These are phyloP conservation scores for Phytopythium aichiense DNA, from an alignment of 352 stramenopile genomes.

Conservation along the genomic window DNA sequence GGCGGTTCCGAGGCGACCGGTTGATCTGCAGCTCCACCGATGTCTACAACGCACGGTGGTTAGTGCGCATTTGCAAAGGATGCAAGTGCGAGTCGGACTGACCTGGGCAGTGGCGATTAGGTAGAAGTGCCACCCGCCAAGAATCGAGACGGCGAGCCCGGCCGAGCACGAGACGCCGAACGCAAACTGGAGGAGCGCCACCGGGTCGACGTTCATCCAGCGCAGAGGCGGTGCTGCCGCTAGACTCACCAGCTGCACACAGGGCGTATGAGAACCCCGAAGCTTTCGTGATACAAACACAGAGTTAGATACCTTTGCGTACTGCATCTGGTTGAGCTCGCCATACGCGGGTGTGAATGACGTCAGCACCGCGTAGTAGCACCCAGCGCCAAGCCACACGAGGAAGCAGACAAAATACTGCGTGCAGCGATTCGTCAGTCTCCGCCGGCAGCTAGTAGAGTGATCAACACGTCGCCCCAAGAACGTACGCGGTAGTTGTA, in stretches of 20 bases:
- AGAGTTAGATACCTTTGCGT: slow-evolving; percentile 34
- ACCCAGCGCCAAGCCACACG: slow-evolving; percentile 55
- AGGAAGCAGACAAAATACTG: slow-evolving; percentile 82
- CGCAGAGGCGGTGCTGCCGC: slow-evolving; percentile 16
- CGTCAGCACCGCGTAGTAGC: slow-evolving; percentile 53
- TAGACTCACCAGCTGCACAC: slow-evolving; percentile 22
- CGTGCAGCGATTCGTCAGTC: neutral
- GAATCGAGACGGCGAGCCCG: slow-evolving; percentile 56
- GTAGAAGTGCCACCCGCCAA: slow-evolving; percentile 66
- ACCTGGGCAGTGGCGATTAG: slow-evolving; percentile 79
- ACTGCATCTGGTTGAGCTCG: slow-evolving; percentile 43
- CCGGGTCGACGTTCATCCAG: slow-evolving; percentile 13
- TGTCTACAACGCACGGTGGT: slow-evolving; percentile 38
- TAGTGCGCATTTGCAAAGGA: neutral
- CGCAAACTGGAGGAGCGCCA: slow-evolving; percentile 51
- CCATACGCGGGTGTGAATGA: slow-evolving; percentile 56
- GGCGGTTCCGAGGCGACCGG: slow-evolving; percentile 42
- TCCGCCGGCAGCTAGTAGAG: neutral
- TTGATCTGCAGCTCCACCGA: slow-evolving; percentile 84
- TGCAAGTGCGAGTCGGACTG: slow-evolving; percentile 2
- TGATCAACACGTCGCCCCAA: neutral
- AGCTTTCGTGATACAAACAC: neutral
- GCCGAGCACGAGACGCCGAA: slow-evolving; percentile 65
- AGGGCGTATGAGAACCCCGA: neutral
- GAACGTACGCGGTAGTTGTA: slow-evolving; percentile 90